Percentiles rank a stretch among this genome's conserved stretches.
Conservation (phyloP, 2,329 filamentous ascomycete species). For the Plenodomus lindquistii region DNA sequence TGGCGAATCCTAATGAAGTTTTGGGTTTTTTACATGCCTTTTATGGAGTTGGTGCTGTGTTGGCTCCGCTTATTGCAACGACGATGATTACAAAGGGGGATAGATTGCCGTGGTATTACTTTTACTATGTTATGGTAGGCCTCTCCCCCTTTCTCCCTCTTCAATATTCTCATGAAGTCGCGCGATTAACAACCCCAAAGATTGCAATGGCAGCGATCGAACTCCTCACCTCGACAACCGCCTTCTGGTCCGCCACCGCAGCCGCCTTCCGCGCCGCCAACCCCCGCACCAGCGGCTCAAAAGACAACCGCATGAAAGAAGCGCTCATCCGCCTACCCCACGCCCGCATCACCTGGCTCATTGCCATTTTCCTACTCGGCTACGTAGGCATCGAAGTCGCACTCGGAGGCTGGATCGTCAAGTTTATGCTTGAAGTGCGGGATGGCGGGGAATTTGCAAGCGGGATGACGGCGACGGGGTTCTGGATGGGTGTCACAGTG, state of each 20-base stretch:
- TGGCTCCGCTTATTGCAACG: constrained; percentile 72
- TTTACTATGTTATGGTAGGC: constrained; percentile 75
- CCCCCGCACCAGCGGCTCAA: constrained; percentile 48
- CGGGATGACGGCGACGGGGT: constrained; percentile 76
- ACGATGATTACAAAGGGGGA: constrained; percentile 68
- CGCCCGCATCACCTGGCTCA: constrained; percentile 70
- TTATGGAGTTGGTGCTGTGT: constrained; percentile 72
- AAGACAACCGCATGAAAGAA: constrained; percentile 56
- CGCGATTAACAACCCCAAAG: constrained; percentile 24
- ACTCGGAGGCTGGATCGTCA: constrained; percentile 79
- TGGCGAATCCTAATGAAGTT: constrained; percentile 74
- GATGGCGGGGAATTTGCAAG: constrained; percentile 70
- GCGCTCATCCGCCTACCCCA: constrained; percentile 52
- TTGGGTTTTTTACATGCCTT: constrained; percentile 73
- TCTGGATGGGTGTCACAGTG: constrained; percentile 81
- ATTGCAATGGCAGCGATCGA: constrained; percentile 63
- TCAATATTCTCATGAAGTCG: not conserved
- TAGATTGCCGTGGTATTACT: constrained; percentile 67
- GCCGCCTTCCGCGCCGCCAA: constrained; percentile 59
- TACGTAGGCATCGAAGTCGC: constrained; percentile 81
- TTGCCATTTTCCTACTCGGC: constrained; percentile 72
- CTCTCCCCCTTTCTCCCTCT: not conserved
- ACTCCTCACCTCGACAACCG: constrained; percentile 53
- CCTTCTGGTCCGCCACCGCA: constrained; percentile 69
- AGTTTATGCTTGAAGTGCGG: constrained; percentile 78